Base-by-base conservation (phyloP, 2,329 filamentous ascomycete genomes). In the Hypomyces perniciosus region DNA sequence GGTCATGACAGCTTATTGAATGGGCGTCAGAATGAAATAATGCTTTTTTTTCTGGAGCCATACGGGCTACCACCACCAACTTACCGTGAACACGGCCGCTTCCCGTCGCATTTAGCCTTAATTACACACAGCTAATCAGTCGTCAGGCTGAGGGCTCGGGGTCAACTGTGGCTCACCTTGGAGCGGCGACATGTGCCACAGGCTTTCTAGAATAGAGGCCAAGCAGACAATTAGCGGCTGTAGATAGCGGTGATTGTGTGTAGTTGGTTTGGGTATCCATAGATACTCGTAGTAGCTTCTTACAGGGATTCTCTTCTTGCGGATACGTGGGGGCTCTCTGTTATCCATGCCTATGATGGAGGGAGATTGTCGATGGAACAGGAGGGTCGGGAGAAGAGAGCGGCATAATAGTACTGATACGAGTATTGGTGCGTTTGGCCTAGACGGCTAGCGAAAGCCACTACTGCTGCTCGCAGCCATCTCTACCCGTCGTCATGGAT, bases 201-300 rank as follows among this genome's bases (percentile, higher is more conserved):
- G 9, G 62, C 60, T 46, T 59, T 62, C 62, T 64, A n/a, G n/a
- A n/a, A n/a, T n/a, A n/a, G n/a, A n/a, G n/a, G 26, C 20, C 12
- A 9, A 10, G 6, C n/a, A 48, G 45, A 38, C 41, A 29, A 6
- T 46, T 45, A 51, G 33, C 26, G n/a, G 27, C 37, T 35, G 31
- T 12, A 20, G 20, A 20, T 20, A 20, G 20, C 20, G 29, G 44
- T 6, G 45, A 12, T 8, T 8, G 38, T 12, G 26, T 31, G 27
- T 34, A 39, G 20, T 26, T 42, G 26, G 13, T 28, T 9, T 27
- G 28, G 9, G n/a, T 10, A 8, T 8, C n/a, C 0, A 13, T 34
- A 7, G 20, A 20, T 20, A 20, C 20, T 20, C 33, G 33, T 35
- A 26, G 44, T 12, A 31, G 39, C 20, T 13, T 20, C 56, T 13